These are phyloP conservation scores for Leccinum solheimii DNA, from an alignment of 1,284 basidiomycete genomes.

Conservation along the genomic window DNA sequence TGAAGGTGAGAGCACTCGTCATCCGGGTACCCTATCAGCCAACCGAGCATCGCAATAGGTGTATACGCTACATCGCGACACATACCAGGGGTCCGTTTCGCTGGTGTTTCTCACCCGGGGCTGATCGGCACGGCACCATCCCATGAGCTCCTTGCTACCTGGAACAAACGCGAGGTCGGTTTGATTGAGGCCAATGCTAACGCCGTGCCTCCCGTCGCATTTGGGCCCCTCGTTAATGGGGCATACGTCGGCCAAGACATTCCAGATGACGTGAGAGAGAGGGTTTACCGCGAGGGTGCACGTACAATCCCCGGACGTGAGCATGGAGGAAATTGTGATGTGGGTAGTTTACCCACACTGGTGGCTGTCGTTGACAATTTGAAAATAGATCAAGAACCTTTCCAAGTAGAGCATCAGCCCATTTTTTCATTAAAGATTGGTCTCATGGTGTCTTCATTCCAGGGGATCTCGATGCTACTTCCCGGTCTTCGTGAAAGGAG, in stretches of 20 bases:
- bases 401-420: conserved; percentile 44
- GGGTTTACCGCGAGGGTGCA: conserved; percentile 68
- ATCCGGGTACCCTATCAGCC: not conserved
- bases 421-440: not conserved
- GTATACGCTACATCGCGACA: conserved; percentile 17
- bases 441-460: conserved; percentile 3
- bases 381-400: conserved; percentile 67
- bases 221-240: conserved; percentile 59
- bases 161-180: conserved; percentile 71
- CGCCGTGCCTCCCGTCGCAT: conserved; percentile 66
- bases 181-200: conserved; percentile 60
- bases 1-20: conserved; percentile 44
- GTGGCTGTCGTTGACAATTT: conserved; percentile 5
- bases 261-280: conserved; percentile 46
- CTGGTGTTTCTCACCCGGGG: conserved; percentile 76
- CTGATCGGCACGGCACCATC: conserved; percentile 78
- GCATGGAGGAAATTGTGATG: conserved; percentile 83
- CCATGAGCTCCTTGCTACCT: conserved; percentile 65
- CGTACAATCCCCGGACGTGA: conserved; percentile 77
- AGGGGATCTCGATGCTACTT: conserved; percentile 73
- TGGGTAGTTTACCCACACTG: conserved; percentile 32
- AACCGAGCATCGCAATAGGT: conserved; percentile 4
- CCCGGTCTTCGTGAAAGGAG: conserved; percentile 76
- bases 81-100: conserved; percentile 75
- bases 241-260: conserved; percentile 73